phyloP scores from a whole-genome alignment of 257 asterid genomes.

The Vinca minor region DNA sequence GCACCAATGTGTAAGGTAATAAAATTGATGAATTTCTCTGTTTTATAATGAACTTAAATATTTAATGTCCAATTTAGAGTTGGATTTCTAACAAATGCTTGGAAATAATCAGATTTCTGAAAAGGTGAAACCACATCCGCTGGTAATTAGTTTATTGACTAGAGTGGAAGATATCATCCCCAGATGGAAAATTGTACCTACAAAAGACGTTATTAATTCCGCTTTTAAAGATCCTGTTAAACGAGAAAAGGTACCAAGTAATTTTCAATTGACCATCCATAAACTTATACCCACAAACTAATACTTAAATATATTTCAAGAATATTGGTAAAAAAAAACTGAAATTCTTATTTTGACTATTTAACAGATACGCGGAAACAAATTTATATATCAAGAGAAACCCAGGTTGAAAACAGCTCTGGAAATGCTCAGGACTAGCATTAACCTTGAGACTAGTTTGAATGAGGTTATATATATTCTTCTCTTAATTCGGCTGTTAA shows the following conservation, averaged over 20 bases:
- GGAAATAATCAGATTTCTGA: slow-evolving; percentile 51
- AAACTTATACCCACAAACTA: too few relatives aligned
- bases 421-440: slow-evolving; percentile 95
- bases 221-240: slow-evolving; percentile 80
- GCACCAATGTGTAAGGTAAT: slow-evolving; percentile 97
- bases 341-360: neutral
- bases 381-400: slow-evolving; percentile 69
- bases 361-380: slow-evolving; percentile 65
- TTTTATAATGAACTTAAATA: too few relatives aligned
- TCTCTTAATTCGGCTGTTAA: too few relatives aligned
- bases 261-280: too few relatives aligned
- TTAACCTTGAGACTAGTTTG: slow-evolving; percentile 73
- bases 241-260: slow-evolving; percentile 53
- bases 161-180: slow-evolving; percentile 74
- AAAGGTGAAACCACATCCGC: slow-evolving; percentile 84
- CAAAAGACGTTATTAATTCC: slow-evolving; percentile 68
- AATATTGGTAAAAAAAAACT: too few relatives aligned
- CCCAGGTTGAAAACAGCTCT: slow-evolving; percentile 89
- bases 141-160: slow-evolving; percentile 61
- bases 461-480: too few relatives aligned
- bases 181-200: slow-evolving; percentile 89
- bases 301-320: too few relatives aligned
- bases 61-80: neutral
- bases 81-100: neutral
- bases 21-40: too few relatives aligned